These are phyloP conservation scores for Saturnispora hagleri DNA, from an alignment of 805 yeast species.

Conservation along the genomic window DNA sequence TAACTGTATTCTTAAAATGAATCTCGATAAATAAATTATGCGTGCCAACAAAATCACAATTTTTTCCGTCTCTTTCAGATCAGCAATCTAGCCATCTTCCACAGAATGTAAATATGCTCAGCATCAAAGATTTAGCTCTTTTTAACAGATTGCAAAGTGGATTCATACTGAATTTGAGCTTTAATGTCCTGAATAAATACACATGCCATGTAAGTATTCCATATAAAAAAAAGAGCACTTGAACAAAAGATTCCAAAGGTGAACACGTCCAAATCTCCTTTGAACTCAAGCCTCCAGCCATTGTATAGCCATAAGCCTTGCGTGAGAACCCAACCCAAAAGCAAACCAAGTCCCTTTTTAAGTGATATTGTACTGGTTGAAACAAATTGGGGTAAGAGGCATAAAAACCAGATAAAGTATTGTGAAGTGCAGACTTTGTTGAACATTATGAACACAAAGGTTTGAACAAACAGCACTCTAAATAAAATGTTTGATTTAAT, in stretches of 20 bases:
- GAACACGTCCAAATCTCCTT: constrained; percentile 40
- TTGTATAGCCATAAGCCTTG: constrained; percentile 73
- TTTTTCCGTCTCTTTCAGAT: background rate
- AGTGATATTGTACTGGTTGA: constrained; percentile 34
- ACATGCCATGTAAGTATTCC: constrained; percentile 18
- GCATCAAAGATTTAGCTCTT: background rate
- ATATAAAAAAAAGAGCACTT: constrained; percentile 19
- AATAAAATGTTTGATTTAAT: constrained; percentile 21
- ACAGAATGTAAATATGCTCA: background rate
- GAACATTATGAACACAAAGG: constrained; percentile 66
- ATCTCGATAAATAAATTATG: background rate
- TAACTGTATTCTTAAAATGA: background rate
- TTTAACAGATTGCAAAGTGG: background rate
- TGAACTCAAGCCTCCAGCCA: constrained; percentile 75
- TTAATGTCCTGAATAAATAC: constrained; percentile 16
- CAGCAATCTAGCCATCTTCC: background rate
- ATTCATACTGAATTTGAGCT: background rate
- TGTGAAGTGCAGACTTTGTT: constrained; percentile 89
- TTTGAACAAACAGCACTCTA: constrained; percentile 61
- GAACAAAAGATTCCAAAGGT: constrained; percentile 20
- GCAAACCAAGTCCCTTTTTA: constrained; percentile 32
- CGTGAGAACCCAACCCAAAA: constrained; percentile 53
- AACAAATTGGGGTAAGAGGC: constrained; percentile 68
- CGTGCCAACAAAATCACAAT: background rate
- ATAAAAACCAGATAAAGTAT: constrained; percentile 90